Conservation (phyloP, 1,139 yeast genomes). For the Pichia sp. region DNA sequence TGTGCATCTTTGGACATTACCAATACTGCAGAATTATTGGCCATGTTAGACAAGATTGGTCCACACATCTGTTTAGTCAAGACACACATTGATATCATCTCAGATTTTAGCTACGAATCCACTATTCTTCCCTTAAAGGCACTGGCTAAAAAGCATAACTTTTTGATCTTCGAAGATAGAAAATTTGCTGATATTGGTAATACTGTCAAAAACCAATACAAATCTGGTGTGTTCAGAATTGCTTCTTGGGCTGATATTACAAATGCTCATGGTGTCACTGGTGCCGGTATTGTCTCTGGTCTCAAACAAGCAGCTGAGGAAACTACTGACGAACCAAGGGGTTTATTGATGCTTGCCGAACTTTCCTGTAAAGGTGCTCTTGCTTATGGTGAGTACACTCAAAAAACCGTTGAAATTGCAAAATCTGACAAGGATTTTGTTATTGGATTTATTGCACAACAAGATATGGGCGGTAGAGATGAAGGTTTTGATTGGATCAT, state of each 20-base stretch:
- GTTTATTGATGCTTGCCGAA: slow-evolving; percentile 91
- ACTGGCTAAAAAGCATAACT: slow-evolving; percentile 68
- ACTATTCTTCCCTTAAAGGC: slow-evolving; percentile 68
- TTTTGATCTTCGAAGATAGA: slow-evolving; percentile 89
- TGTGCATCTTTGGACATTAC: slow-evolving; percentile 96
- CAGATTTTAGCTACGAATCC: slow-evolving; percentile 75
- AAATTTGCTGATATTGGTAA: slow-evolving; percentile 99
- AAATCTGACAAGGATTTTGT: slow-evolving; percentile 81
- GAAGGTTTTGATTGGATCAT: slow-evolving; percentile 91
- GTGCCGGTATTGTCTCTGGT: slow-evolving; percentile 87
- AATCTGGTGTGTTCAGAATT: slow-evolving; percentile 82
- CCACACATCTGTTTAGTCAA: slow-evolving; percentile 89
- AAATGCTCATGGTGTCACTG: slow-evolving; percentile 97
- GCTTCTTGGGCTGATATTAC: slow-evolving; percentile 96
- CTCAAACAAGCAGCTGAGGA: slow-evolving; percentile 77
- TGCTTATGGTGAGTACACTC: slow-evolving; percentile 87
- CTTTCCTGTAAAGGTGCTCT: slow-evolving; percentile 88
- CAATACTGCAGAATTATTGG: slow-evolving; percentile 65
- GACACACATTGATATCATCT: slow-evolving; percentile 89
- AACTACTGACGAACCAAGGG: slow-evolving; percentile 58
- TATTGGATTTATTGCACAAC: slow-evolving; percentile 93
- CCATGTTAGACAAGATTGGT: slow-evolving; percentile 70
- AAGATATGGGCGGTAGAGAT: slow-evolving; percentile 72
- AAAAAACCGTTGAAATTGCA: slow-evolving; percentile 83
- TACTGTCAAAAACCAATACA: slow-evolving; percentile 89